Base-by-base conservation (phyloP, 2,329 filamentous ascomycete genomes). In the Colletotrichum orbiculare region DNA sequence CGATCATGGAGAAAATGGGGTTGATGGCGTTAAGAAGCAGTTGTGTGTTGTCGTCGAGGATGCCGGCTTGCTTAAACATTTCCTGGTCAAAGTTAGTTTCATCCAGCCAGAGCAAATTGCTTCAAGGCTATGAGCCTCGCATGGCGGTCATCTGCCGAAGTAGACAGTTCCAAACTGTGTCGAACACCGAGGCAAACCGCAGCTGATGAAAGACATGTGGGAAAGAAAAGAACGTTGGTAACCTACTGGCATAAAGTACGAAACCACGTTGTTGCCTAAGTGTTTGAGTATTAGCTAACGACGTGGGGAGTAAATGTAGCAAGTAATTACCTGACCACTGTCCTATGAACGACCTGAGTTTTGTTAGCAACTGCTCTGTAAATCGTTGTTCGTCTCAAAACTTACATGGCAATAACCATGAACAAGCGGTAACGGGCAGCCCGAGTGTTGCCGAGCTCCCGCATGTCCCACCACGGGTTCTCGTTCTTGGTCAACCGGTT, bases 391-490 rank as follows among this genome's bases (percentile, higher is more conserved):
- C 42, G 2, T 4, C 15, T 34, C 6, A 25, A 6, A 1, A 52
- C 56, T 38, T 45, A 77, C 81, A 86, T 85, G 13, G 75, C 76
- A 34, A 85, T 73, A 2, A 85, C 81, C 72, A 85, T 81, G 70
- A 79, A 79, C 3, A 84, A 76, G 17, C 84, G 74, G 71, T 85
- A 85, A 13, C 81, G 76, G 41, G 79, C 78, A 42, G 79, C 79
- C 13, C 74, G 75, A 5, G 79, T 83, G 71, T 84, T 82, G 72
- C 80, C 77, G 15, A 87, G 75, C 67, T 85, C 84, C 9, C 82
- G 75, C 76, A 84, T 88, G 72, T 89, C 83, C 84, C 85, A 89
- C 81, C 83, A 88, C 2, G 82, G 78, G 69, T 89, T 89, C 64
- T 87, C 85, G 13, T 82, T 75, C n/a, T 77, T 77, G 7, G 79